phyloP scores from a whole-genome alignment of 164 flowering plant genomes.

The Annona cherimola region DNA sequence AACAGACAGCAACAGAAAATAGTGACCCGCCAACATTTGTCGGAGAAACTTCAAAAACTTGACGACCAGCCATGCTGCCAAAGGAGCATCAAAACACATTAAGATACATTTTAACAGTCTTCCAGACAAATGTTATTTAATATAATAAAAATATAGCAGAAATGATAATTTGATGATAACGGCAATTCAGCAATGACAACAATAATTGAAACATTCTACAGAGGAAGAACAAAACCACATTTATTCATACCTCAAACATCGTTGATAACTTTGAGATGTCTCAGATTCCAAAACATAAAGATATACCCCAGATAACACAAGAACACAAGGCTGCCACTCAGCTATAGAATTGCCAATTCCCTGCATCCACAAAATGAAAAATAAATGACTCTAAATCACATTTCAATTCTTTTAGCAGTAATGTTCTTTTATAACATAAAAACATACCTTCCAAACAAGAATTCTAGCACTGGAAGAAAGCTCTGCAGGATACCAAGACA shows the following conservation, averaged over 20 bases:
- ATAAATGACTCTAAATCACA: neutral
- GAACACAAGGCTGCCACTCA: conserved; percentile 85
- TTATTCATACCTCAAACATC: conserved; percentile 58
- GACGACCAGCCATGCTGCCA: conserved; percentile 90
- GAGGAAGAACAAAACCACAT: neutral
- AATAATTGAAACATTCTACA: conserved; percentile 1
- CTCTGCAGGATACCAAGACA: conserved; percentile 75
- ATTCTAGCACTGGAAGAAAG: conserved; percentile 67
- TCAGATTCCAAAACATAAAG: conserved; percentile 84
- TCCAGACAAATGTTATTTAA: neutral
- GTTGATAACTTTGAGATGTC: conserved; percentile 64
- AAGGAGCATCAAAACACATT: neutral
- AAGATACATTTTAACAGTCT: neutral
- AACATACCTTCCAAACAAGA: conserved; percentile 87
- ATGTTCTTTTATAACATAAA: neutral
- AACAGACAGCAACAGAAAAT: conserved; percentile 70
- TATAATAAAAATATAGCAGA: neutral
- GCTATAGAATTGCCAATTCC: conserved; percentile 96
- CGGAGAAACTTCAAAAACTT: conserved; percentile 85
- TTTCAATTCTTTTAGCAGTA: neutral
- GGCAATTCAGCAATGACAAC: neutral
- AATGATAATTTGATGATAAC: neutral
- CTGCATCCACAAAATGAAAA: conserved; percentile 32
- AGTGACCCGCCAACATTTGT: conserved; percentile 76
- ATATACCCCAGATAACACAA: conserved; percentile 74